Percentiles rank a stretch among this genome's conserved stretches.
These are phyloP conservation scores for Apiotrichum gamsii DNA, from an alignment of 1,284 basidiomycete genomes.

Conservation along the genomic window DNA sequence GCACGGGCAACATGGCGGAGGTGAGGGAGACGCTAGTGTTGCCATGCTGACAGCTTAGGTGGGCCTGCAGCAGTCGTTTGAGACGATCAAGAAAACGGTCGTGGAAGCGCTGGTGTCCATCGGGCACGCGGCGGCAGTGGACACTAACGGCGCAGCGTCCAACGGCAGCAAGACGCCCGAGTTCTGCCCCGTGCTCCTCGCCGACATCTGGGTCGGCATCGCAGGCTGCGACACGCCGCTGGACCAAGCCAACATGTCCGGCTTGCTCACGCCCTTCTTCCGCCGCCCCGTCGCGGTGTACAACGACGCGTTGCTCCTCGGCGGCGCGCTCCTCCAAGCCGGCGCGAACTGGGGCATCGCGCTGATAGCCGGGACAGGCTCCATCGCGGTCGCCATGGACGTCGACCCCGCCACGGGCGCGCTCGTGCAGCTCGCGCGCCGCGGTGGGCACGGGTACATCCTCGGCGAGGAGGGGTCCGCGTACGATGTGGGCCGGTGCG, in stretches of 20 bases:
- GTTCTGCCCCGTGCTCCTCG: slow-evolving; percentile 18
- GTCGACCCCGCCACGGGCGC: slow-evolving; percentile 15
- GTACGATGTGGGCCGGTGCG: slow-evolving; percentile 32
- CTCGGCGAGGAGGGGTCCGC: slow-evolving; percentile 38
- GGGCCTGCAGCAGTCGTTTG: slow-evolving; percentile 19
- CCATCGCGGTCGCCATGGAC: slow-evolving; percentile 27
- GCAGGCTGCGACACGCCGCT: slow-evolving; percentile 34
- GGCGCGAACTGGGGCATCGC: slow-evolving; percentile 33
- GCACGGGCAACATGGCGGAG: slow-evolving; percentile 36
- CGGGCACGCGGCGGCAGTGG: neutral
- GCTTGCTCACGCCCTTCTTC: slow-evolving; percentile 27
- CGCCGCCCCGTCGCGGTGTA: slow-evolving; percentile 11
- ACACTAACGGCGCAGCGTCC: neutral
- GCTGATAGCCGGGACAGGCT: slow-evolving; percentile 38
- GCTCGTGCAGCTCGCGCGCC: slow-evolving; percentile 22
- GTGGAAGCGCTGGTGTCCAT: slow-evolving; percentile 15
- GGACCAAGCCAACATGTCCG: slow-evolving; percentile 26
- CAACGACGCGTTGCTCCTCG: slow-evolving; percentile 38
- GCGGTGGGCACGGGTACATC: slow-evolving; percentile 35
- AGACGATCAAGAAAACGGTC: slow-evolving; percentile 20
- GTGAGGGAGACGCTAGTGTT: slow-evolving; percentile 1
- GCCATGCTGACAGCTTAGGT: slow-evolving; percentile 7
- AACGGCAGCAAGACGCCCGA: neutral
- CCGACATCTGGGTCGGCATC: slow-evolving; percentile 32
- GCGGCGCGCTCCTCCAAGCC: slow-evolving; percentile 27